Evolutionary conservation across 805 yeast genomes (phyloP).

Genomic region (Yarrowia sp.): DNA sequence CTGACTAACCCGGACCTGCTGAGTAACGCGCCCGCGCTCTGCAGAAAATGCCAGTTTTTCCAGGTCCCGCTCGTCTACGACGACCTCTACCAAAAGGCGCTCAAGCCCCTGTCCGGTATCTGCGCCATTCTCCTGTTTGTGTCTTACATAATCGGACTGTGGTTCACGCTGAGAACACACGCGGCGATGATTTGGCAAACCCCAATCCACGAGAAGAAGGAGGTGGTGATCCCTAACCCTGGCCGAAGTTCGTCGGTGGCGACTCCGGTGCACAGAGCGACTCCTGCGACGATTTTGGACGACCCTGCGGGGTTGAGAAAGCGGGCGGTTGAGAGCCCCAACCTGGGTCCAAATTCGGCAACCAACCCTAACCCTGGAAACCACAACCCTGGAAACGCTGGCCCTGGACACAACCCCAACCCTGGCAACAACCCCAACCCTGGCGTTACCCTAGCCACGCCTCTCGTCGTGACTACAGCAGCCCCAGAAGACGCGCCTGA

Average conservation of each 20-base stretch:
- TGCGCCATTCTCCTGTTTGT: conserved; percentile 79
- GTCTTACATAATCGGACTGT: conserved; percentile 83
- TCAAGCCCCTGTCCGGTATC: conserved; percentile 76
- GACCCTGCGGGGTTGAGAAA: conserved; percentile 4
- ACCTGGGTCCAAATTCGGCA: neutral
- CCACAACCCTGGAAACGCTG: neutral
- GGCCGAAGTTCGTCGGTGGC: neutral
- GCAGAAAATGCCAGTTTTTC: conserved; percentile 69
- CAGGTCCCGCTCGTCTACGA: conserved; percentile 68
- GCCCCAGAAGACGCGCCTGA: neutral
- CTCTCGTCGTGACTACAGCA: neutral
- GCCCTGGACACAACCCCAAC: neutral
- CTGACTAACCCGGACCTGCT: neutral
- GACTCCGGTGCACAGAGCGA: conserved; percentile 7
- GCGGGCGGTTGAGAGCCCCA: neutral
- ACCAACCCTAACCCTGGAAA: neutral
- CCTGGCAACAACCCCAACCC: neutral
- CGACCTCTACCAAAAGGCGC: conserved; percentile 65
- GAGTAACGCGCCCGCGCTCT: conserved; percentile 34
- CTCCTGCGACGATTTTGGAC: conserved; percentile 6
- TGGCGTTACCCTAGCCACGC: neutral
- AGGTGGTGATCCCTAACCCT: neutral
- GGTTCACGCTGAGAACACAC: conserved; percentile 92
- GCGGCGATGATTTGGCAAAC: conserved; percentile 95
- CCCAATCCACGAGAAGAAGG: conserved; percentile 46